Conservation (phyloP, 1,284 basidiomycete species). For the Lentinus polychrous region DNA sequence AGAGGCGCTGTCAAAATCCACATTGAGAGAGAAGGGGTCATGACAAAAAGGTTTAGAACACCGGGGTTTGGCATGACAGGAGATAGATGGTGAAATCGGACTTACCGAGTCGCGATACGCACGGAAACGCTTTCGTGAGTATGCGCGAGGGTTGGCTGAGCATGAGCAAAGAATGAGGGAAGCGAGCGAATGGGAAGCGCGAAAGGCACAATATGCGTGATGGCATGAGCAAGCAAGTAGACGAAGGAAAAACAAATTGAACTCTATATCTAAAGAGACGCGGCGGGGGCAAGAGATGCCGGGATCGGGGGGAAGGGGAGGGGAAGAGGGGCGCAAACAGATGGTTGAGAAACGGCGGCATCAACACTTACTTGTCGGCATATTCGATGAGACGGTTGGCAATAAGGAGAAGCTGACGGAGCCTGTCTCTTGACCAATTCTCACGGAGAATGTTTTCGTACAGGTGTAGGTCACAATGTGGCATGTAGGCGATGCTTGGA, state of each 20-base stretch:
- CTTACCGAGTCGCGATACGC: conserved; percentile 32
- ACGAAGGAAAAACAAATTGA: not conserved
- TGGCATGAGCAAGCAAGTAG: not conserved
- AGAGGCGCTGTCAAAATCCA: conserved; percentile 33
- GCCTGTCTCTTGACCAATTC: conserved; percentile 44
- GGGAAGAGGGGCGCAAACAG: conserved; percentile 1
- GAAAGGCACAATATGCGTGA: conserved; percentile 1
- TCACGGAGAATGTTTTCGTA: conserved; percentile 58
- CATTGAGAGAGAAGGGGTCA: not conserved
- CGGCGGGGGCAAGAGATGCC: not conserved
- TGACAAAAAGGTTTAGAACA: too few species aligned
- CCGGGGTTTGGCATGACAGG: not conserved
- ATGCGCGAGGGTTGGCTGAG: conserved; percentile 4
- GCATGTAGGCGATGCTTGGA: conserved; percentile 68
- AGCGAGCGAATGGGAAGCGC: not conserved
- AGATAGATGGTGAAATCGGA: conserved; percentile 1
- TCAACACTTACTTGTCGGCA: conserved; percentile 39
- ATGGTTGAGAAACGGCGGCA: conserved; percentile 4
- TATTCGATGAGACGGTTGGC: conserved; percentile 41
- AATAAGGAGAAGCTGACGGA: conserved; percentile 35
- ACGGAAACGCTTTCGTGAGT: conserved; percentile 27
- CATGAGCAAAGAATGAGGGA: not conserved
- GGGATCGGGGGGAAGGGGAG: conserved; percentile 8
- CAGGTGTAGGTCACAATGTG: conserved; percentile 64
- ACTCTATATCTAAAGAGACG: not conserved